Evolutionary conservation across 2,329 filamentous ascomycete genomes (phyloP), one percentile per base, ranked within the genome.

Genomic region (Pseudofabraea citricarpa): DNA sequence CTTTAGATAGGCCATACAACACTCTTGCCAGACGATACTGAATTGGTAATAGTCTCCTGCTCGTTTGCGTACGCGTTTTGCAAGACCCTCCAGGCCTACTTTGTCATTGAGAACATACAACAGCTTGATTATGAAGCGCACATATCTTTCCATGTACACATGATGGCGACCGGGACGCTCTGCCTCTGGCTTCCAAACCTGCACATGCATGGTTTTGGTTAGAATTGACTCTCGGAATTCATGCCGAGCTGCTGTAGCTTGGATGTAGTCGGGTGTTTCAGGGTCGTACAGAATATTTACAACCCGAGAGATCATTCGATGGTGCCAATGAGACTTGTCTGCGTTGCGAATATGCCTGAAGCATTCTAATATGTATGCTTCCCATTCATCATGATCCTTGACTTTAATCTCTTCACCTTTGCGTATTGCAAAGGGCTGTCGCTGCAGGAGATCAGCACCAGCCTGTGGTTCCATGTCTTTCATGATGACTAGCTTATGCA

Each of bases 311-410:
- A 81, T 78, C 71, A 88, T 85, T 13, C 84, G 76, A 60, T 88
- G 84, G 58, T 88, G 84, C 84, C 84, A 88, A 51, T 84, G 82
- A 3, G 81, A 76, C 59, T 87, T 87, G 58, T 88, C 84, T 3
- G 79, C 77, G 38, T 47, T 54, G 24, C 56, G 51, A 15, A 61
- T 49, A 29, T 56, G 50, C 16, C 55, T 52, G 22, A 63, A 43
- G 21, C 46, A 63, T 31, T 71, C 67, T 12, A 83, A 63, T 33
- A 85, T 70, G 54, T 81, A 85, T 4, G 67, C 54, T 37, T 77
- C 72, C 82, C 82, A 86, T 8, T 73, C 72, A 16, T 75, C 69
- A 43, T 40, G 33, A 33, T 57, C 41, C 26, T 36, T 45, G 23
- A 63, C 51, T 4, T 56, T 51, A 18, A 61, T 47, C 7, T 49